Evolutionary conservation across 345 rosid species (phyloP).

Genomic region (Boechera retrofracta): DNA sequence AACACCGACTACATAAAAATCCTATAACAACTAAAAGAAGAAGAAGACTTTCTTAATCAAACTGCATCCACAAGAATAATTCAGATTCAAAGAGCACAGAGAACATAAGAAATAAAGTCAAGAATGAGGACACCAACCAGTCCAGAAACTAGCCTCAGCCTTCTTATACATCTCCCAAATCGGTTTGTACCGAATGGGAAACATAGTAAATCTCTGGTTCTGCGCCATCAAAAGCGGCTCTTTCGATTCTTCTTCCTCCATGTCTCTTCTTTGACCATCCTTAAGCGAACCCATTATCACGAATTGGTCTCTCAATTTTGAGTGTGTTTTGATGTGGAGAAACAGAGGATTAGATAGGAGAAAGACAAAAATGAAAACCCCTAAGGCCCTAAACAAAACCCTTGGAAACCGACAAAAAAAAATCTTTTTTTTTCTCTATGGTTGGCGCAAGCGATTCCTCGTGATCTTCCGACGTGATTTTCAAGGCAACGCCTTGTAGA

Average conservation of each 20-base stretch:
- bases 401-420: conserved; percentile 35
- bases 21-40: background rate
- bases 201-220: conserved; percentile 90
- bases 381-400: conserved; percentile 24
- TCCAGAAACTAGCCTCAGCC: conserved; percentile 95
- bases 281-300: conserved; percentile 40
- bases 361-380: background rate
- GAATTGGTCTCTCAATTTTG: background rate
- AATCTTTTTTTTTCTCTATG: conserved; percentile 9
- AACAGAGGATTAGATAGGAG: conserved; percentile 38
- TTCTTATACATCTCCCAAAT: conserved; percentile 99
- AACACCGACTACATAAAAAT: background rate
- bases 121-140: conserved; percentile 50
- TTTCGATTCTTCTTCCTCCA: conserved; percentile 26
- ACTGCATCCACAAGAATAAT: background rate
- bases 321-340: conserved; percentile 26
- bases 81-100: conserved; percentile 10
- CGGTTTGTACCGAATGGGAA: conserved; percentile 70
- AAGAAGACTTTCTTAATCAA: background rate
- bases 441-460: conserved; percentile 12
- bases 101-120: background rate
- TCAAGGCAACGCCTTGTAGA: background rate
- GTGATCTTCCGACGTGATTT: conserved; percentile 29
- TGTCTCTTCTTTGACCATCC: conserved; percentile 24
- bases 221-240: conserved; percentile 76